Conservation (phyloP, 768 basidiomycete species). For the Fomitopsis serialis region DNA sequence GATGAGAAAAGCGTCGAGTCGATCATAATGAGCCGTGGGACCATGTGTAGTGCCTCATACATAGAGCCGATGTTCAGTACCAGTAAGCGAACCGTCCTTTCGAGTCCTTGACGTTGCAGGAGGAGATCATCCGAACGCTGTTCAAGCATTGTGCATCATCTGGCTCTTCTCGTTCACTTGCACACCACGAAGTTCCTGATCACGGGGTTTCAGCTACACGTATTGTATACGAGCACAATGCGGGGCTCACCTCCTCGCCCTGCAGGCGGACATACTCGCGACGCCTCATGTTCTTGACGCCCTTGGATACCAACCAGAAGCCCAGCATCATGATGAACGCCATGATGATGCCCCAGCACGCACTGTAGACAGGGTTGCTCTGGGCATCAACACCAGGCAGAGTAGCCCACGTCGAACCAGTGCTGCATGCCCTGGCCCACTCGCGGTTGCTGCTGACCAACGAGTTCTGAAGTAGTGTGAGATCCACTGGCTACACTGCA, state of each 20-base stretch:
- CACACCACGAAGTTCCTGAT: background rate
- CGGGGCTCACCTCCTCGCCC: constrained; percentile 31
- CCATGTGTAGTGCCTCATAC: no score
- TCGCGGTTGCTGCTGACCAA: constrained; percentile 39
- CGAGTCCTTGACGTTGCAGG: background rate
- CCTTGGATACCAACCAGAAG: constrained; percentile 27
- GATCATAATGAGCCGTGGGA: no score
- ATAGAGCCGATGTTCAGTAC: no score
- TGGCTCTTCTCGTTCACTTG: background rate
- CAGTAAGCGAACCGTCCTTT: no score
- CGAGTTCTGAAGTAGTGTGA: constrained; percentile 42
- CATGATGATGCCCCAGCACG: constrained; percentile 27
- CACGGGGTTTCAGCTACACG: background rate
- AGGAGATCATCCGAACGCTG: background rate
- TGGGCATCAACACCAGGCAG: constrained; percentile 8
- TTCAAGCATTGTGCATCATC: background rate
- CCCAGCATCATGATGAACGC: constrained; percentile 32
- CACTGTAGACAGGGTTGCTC: constrained; percentile 23
- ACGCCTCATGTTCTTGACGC: constrained; percentile 29
- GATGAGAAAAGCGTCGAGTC: no score
- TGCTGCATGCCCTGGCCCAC: constrained; percentile 38
- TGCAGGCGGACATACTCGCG: constrained; percentile 24
- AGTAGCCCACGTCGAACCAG: constrained; percentile 10
- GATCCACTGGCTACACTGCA: no score
- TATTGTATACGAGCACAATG: background rate